phyloP scores from a whole-genome alignment of 2,329 filamentous ascomycete genomes.

The Fusarium pseudograminearum region DNA sequence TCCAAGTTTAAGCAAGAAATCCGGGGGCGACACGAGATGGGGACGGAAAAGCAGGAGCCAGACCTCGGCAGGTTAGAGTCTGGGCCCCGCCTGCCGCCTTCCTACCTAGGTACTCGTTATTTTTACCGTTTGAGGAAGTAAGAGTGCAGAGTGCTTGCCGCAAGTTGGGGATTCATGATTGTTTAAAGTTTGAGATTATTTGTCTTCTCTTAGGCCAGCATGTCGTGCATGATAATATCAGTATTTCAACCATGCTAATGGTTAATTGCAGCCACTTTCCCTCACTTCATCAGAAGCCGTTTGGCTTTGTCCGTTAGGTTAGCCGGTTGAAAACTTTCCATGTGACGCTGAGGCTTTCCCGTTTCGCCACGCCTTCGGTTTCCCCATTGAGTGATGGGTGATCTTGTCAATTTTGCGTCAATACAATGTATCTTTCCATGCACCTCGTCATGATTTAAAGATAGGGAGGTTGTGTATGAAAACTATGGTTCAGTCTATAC shows the following conservation, averaged over 20 bases:
- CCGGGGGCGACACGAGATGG: conserved; percentile 39
- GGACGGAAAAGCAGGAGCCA: conserved; percentile 26
- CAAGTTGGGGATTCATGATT: conserved; percentile 1
- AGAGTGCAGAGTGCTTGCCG: conserved; percentile 3
- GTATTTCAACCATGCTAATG: not conserved
- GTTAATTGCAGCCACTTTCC: not conserved
- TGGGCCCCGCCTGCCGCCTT: conserved; percentile 6
- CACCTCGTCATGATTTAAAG: not conserved
- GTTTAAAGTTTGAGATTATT: not conserved
- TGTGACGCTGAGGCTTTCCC: conserved; percentile 35
- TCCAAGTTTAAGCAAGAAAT: conserved; percentile 45
- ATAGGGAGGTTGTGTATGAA: not conserved
- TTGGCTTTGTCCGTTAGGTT: conserved; percentile 14
- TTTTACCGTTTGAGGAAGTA: conserved; percentile 27
- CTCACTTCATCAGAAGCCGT: not conserved
- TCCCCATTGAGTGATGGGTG: not conserved
- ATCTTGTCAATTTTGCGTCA: conserved; percentile 10
- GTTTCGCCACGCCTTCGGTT: conserved; percentile 28
- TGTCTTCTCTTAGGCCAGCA: not conserved
- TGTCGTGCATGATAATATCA: not conserved
- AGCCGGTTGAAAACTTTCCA: conserved; percentile 24
- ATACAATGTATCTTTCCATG: conserved; percentile 16
- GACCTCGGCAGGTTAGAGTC: conserved; percentile 43
- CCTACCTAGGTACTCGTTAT: conserved; percentile 3
- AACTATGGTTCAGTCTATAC: not conserved